Evolutionary conservation across 148 eudicot genomes (phyloP).

Genomic region (Dysphania ambrosioides): DNA sequence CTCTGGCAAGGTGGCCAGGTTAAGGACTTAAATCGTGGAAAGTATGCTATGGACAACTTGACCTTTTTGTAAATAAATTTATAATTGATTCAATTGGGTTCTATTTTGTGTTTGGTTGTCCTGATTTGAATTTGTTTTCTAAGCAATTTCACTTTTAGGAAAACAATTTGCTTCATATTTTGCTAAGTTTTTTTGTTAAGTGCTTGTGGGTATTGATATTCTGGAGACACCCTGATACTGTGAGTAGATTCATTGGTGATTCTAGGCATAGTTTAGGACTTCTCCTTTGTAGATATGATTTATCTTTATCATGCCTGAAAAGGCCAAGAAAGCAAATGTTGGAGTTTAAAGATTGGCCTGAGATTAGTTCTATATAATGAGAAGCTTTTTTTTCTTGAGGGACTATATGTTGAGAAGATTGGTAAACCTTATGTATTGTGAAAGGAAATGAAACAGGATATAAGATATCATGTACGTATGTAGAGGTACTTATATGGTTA

Average conservation of each 20-base stretch:
- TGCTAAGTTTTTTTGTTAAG: not conserved
- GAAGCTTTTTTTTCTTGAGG: no score
- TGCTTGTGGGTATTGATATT: not conserved
- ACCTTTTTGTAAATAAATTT: not conserved
- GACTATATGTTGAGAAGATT: no score
- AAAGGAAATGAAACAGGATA: not conserved
- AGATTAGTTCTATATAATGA: not conserved
- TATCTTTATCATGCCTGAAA: no score
- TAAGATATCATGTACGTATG: not conserved
- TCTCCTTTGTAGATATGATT: not conserved
- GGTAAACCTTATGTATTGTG: no score
- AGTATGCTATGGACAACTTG: not conserved
- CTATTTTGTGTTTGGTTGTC: not conserved
- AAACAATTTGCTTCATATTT: not conserved
- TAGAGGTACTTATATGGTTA: no score
- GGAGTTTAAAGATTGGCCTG: not conserved
- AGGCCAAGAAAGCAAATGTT: no score
- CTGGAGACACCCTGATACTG: not conserved
- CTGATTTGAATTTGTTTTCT: no score
- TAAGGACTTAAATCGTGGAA: not conserved
- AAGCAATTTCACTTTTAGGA: not conserved
- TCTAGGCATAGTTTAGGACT: no score
- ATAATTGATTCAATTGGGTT: not conserved
- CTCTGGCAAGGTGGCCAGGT: not conserved
- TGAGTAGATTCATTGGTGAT: not conserved